Base-by-base conservation (phyloP, 164 flowering plant species). In the Magnolia sinica region DNA sequence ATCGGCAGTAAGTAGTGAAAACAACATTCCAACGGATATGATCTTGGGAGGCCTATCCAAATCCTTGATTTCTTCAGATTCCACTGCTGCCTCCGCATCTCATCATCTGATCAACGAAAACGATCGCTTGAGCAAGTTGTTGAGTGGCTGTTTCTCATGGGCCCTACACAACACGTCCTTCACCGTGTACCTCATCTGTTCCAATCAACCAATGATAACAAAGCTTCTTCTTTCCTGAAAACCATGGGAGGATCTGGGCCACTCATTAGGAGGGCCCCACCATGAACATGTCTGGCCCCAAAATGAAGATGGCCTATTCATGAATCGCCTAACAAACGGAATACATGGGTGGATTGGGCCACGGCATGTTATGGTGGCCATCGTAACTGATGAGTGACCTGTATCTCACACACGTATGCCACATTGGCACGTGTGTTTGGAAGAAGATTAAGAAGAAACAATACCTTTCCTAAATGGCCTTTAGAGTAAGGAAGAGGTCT, bases 151-250 rank as follows among this genome's bases (percentile, higher is more conserved):
- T 68, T 75, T 85, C 50, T 83, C 85, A 14, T 83, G 87, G 8
- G 89, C 87, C 80, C 85, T 87, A 27, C 85, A 83, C 77, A 89
- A 50, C 11, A 91, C 59, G 77, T 79, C 85, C 83, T 80, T 89
- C 85, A 89, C 85, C 37, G 82, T 83, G 70, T 87, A 86, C 67
- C 90, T 84, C 88, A 92, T 79, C 93, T 89, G 89, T 72, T 72
- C 51, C 1, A 55, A 10, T 55, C 18, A 55, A 16, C 61, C 61
- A 55, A 55, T 10, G 2, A 55, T 10, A 55, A 55, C 13, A 55
- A 55, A 55, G 61, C 2, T 55, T 10, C 18, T 55, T 55, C 61
- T 16, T 55, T 16, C 16, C 3, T 55, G 16, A 55, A 10, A 10
- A 55, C 61, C 13, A 55, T 55, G 13, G 16, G 18, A 55, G 18